These are phyloP conservation scores for Lentinula sp. DNA, from an alignment of 768 basidiomycete genomes.

Conservation along the genomic window DNA sequence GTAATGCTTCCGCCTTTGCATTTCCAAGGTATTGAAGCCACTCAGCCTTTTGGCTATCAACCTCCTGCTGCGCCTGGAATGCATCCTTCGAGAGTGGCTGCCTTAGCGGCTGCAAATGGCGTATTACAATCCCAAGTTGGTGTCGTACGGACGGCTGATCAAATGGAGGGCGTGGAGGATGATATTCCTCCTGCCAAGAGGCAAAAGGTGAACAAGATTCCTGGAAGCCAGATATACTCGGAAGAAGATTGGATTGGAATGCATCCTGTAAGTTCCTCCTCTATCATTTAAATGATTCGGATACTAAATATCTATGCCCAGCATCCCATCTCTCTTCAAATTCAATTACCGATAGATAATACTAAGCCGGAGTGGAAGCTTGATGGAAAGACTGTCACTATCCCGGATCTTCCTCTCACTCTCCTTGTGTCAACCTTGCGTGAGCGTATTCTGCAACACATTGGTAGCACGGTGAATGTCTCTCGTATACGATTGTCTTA, in stretches of 20 bases:
- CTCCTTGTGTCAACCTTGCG: conserved; percentile 84
- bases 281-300: background rate
- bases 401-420: conserved; percentile 80
- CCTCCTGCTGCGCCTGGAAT: conserved; percentile 55
- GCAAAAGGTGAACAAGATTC: conserved; percentile 79
- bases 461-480: conserved; percentile 75
- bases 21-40: conserved; percentile 73
- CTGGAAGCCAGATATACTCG: conserved; percentile 77
- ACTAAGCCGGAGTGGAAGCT: conserved; percentile 93
- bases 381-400: conserved; percentile 69
- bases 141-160: conserved; percentile 72
- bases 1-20: conserved; percentile 84
- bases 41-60: conserved; percentile 76
- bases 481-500: conserved; percentile 78
- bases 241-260: conserved; percentile 87
- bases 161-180: conserved; percentile 65
- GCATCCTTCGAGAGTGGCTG: conserved; percentile 63
- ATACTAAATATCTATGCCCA: conserved; percentile 15
- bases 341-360: conserved; percentile 79
- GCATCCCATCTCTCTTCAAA: conserved; percentile 81
- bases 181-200: conserved; percentile 81
- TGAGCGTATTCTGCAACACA: conserved; percentile 77
- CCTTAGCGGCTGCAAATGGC: conserved; percentile 48
- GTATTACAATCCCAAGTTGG: conserved; percentile 52
- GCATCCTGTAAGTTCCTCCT: conserved; percentile 61